Base-by-base conservation (phyloP, 2,329 filamentous ascomycete genomes). In the Ophiostoma ulmi region DNA sequence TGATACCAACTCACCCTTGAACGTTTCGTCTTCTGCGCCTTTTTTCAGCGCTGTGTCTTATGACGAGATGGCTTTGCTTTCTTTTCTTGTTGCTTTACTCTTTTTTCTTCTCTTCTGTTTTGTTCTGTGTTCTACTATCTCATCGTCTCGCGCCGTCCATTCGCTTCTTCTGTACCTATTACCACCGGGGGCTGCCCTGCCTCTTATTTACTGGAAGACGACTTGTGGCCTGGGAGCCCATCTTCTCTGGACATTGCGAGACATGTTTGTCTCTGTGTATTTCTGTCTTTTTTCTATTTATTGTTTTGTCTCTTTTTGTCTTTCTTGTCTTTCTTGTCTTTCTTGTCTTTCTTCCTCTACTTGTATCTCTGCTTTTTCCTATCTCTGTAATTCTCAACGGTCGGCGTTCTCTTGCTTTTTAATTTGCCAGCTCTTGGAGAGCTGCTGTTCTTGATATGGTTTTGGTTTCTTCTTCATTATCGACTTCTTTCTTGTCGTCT, bases 101-200 rank as follows among this genome's bases (percentile, higher is more conserved):
- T 35, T 44, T 52, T 48, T 17, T 67, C 7, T n/a, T 48, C 22
- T 39, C 63, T 68, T 35, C 20, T 10, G 3, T 31, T 31, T 4
- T 31, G 31, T 31, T 31, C 31, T 31, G 31, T 31, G 31, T 14
- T 11, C 35, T 36, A 26, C 35, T 63, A 1, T 8, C 7, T 52
- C 17, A 41, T 48, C 39, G 48, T 39, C 39, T 35, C 39, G n/a
- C 31, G 26, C 70, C 58, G 55, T n/a, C 52, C 69, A 58, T 70
- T 67, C 20, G 31, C 72, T 55, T 67, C 67, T 69, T 68, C 52
- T 67, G 70, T 69, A 69, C 67, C 22, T 68, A 71, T 68, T 71
- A 48, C 5, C 17, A n/a, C 14, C 61, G 31, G 7, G 35, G 14
- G 31, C 35, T 36, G 26, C 58, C 2, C 26, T 64, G 26, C 11